These are phyloP conservation scores for Dictyostelium brefeldianum DNA, from an alignment of 78 protist species.

Conservation along the genomic window DNA sequence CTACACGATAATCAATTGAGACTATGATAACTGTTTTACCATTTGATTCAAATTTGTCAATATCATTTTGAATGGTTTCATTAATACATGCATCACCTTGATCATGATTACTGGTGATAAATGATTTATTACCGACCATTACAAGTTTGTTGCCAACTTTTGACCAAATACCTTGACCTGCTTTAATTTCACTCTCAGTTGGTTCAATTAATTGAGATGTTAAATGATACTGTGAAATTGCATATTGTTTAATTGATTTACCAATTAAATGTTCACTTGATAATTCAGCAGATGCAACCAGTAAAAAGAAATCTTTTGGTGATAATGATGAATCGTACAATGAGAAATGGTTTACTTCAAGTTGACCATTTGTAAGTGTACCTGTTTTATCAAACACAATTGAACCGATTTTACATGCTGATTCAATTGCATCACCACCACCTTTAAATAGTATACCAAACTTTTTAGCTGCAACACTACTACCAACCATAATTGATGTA, in stretches of 20 bases:
- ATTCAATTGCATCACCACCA: conserved; percentile 93
- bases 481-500: conserved; percentile 95
- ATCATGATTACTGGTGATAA: background rate
- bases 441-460: conserved; percentile 90
- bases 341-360: conserved; percentile 11
- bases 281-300: conserved; percentile 25
- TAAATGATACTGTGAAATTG: background rate
- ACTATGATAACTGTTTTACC: conserved; percentile 83
- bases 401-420: background rate
- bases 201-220: conserved; percentile 52
- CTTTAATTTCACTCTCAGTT: background rate
- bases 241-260: conserved; percentile 15
- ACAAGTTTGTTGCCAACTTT: background rate
- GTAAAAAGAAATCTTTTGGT: conserved; percentile 6
- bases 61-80: background rate
- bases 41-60: background rate
- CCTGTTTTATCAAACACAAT: conserved; percentile 96
- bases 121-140: conserved; percentile 11
- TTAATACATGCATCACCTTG: background rate
- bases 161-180: conserved; percentile 55
- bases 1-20: conserved; percentile 41
- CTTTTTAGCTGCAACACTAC: conserved; percentile 85
- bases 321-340: background rate
- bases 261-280: conserved; percentile 57
- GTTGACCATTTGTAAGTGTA: conserved; percentile 90